Evolutionary conservation across 441 rosid genomes (phyloP), one percentile per base, ranked within the genome.

Genomic region (Biscutella laevigata): DNA sequence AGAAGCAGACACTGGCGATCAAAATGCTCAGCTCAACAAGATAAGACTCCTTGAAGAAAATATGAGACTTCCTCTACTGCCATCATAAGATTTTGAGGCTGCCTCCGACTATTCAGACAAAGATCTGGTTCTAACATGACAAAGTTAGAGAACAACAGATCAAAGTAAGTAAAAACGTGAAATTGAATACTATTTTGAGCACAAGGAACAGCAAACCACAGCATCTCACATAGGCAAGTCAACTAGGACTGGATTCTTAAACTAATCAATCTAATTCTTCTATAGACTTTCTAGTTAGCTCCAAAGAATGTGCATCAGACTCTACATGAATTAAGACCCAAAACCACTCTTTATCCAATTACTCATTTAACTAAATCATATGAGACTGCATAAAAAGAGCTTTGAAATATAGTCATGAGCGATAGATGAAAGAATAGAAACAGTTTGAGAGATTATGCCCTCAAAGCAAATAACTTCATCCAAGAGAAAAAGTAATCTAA

Each of bases 401-500:
- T 57, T 21, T 19, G 28, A 42, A 57, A 20, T 36, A 16, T 61
- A 50, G 25, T 21, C 61, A 53, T 6, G 38, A 42, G 33, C 5
- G 35, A 37, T 52, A 6, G 35, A 12, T 49, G 27, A 57, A 52
- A 50, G 44, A 57, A 50, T 21, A 16, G 44, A 57, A 65, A 50
- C 25, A 57, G 70, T 47, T 42, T 35, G 14, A 44, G 22, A 44
- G 29, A 65, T 21, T 10, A 16, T 29, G 9, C 59, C 30, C 53
- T 57, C 59, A 49, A 11, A 32, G 28, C 45, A 46, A 17, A 17
- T 53, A 54, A 15, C 2, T 2, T 52, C 39, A 53, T 37, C 44
- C 44, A 37, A 17, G 3, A 17, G 20, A 17, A 17, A 17, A 17
- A 3, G 3, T 17, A 1, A 17, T 17, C 1, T 17, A 17, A 17